Base-by-base conservation (phyloP, 306 rosid genomes). In the Mucuna pruriens region DNA sequence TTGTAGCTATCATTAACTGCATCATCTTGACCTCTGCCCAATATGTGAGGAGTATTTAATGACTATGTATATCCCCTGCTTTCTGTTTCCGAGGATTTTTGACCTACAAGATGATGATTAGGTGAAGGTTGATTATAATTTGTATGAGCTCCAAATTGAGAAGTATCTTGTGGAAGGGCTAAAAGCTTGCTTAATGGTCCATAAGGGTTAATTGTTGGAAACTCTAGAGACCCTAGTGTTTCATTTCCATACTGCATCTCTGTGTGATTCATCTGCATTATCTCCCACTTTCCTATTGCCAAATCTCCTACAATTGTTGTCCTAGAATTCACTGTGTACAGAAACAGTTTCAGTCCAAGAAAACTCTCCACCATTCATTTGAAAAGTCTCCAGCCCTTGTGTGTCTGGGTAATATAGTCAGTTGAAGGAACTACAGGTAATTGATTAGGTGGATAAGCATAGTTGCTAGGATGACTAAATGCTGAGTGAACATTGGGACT, bases 301-400 rank as follows among this genome's bases (percentile, higher is more conserved):
- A 46, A 81, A 84, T 86, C 72, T 87, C 71, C 77, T 71, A 23
- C 33, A 61, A 64, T 64, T 57, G 49, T 49, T 77, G 51, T 84
- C 89, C 73, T 78, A 85, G 67, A 45, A 86, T 51, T 71, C 66
- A 38, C 36, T 71, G 52, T 80, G 72, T 76, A 40, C 69, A 71
- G 89, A 72, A 80, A 70, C 81, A 51, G 73, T 82, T 71, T 89
- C 87, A 69, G 80, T 85, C 88, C 87, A 86, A 68, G 90, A 84
- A 46, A 87, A 80, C 69, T 85, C 92, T 54, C 84, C 88, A 77
- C 92, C 85, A 39, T 84, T 74, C 76, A 83, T 74, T 86, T 86
- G 92, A 72, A 22, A 84, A 79, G 87, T 82, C 49, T 82, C 55
- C 64, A 74, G 60, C 54, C 78, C 82, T 19, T 76, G 83, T 79